Evolutionary conservation across 352 stramenopile genomes (phyloP).

Genomic region (Phytophthora kernoviae): DNA sequence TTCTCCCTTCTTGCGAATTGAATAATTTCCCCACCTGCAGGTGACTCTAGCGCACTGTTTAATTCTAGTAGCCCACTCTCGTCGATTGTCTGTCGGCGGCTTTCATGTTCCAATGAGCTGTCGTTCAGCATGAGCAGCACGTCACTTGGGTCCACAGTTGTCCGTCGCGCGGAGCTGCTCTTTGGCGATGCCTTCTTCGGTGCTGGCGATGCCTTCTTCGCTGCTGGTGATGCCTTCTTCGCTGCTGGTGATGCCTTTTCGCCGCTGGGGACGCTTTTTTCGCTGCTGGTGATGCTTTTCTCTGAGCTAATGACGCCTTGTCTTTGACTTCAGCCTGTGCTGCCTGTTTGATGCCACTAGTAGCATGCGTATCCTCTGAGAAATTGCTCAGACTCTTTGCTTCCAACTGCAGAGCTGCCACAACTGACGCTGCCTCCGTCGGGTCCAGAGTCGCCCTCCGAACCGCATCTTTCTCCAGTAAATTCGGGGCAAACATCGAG

Average conservation of each 20-base stretch:
- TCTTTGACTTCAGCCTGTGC: conserved; percentile 3
- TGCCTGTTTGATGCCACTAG: not conserved
- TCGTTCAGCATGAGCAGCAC: conserved; percentile 28
- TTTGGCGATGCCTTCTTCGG: conserved; percentile 9
- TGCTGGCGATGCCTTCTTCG: conserved; percentile 11
- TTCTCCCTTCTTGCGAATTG: conserved; percentile 4
- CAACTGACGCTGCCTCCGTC: conserved; percentile 44
- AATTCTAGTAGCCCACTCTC: conserved; percentile 53
- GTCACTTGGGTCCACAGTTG: conserved; percentile 64
- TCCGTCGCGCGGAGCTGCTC: conserved; percentile 26
- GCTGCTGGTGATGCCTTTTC: conserved; percentile 1
- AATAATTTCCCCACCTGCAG: conserved; percentile 9
- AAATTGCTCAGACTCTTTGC: conserved; percentile 14
- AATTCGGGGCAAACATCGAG: conserved; percentile 51
- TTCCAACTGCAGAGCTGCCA: conserved; percentile 44
- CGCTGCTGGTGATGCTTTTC: not conserved
- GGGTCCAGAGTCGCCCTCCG: conserved; percentile 62
- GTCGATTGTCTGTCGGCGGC: conserved; percentile 66
- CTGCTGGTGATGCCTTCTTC: conserved; percentile 1
- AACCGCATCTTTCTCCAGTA: conserved; percentile 33
- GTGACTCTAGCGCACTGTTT: conserved; percentile 21
- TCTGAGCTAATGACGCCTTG: not conserved
- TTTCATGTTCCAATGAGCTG: conserved; percentile 9
- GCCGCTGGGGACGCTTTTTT: conserved; percentile 1
- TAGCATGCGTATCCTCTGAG: conserved; percentile 12